phyloP scores from a whole-genome alignment of 2,329 filamentous ascomycete species.

The Torrubiellomyces zombiae region DNA sequence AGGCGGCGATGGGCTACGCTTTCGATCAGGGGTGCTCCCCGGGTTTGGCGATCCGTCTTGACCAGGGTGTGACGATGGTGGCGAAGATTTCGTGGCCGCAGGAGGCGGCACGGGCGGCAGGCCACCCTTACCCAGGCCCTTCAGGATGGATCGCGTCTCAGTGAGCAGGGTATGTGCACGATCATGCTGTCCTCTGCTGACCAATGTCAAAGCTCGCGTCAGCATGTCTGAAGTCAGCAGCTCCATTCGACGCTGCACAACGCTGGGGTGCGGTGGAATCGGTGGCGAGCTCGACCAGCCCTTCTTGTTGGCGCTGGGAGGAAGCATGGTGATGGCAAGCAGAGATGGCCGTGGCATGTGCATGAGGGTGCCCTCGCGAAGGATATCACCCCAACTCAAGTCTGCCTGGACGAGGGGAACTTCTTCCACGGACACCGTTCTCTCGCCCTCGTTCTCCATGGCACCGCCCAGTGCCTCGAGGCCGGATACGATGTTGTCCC shows the following conservation, averaged over 20 bases:
- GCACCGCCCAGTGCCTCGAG: constrained; percentile 83
- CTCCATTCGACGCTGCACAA: constrained; percentile 96
- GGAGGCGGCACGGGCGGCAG: constrained; percentile 75
- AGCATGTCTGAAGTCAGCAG: constrained; percentile 96
- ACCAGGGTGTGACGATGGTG: constrained; percentile 31
- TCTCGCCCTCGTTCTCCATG: constrained; percentile 70
- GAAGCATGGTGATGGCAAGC: constrained; percentile 89
- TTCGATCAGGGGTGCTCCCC: constrained; percentile 33
- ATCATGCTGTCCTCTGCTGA: constrained; percentile 83
- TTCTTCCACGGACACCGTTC: constrained; percentile 77
- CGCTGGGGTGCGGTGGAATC: constrained; percentile 86
- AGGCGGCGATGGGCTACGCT: constrained; percentile 37
- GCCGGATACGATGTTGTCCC: constrained; percentile 94
- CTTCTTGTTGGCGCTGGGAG: constrained; percentile 46
- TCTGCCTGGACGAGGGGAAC: constrained; percentile 91
- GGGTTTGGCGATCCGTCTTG: constrained; percentile 26
- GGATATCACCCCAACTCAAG: constrained; percentile 80
- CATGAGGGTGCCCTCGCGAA: constrained; percentile 70
- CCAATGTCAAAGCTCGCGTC: constrained; percentile 75
- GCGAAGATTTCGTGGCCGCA: constrained; percentile 23
- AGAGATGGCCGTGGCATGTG: constrained; percentile 82
- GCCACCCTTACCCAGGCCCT: constrained; percentile 87
- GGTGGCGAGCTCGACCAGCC: constrained; percentile 53
- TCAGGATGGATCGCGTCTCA: constrained; percentile 88
- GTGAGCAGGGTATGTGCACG: constrained; percentile 81